Evolutionary conservation across 345 rosid genomes (phyloP), one percentile per base, ranked within the genome.

Genomic region (Eucalyptus decipiens): DNA sequence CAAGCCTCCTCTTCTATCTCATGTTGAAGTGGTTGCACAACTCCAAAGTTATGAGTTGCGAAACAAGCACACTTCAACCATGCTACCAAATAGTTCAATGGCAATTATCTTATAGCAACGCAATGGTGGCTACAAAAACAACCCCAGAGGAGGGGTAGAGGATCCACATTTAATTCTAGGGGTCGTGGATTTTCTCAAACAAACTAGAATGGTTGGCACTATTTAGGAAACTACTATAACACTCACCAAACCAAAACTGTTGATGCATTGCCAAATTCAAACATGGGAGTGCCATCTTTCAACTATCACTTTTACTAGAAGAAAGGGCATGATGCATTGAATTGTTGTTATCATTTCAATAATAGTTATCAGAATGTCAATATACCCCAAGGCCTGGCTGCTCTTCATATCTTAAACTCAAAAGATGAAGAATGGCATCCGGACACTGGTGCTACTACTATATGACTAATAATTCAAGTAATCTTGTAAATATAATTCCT

Each of bases 51-150:
- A 49, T 14, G 40, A 15, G 40, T 67, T n/a, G 32, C 76, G 10
- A 32, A n/a, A 67, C 19, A 67, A 32, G 11, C 10, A 9, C 34
- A 65, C 72, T 65, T n/a, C 37, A 65, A 65, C 34, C 18, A 13
- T 62, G 32, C 72, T 62, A 34, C 17, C 18, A 62, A 30, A 62
- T 2, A 13, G 14, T 62, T 14, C 72, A 13, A 6, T 28, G 69
- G 32, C 1, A 2, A 1, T 28, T 28, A 28, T 60, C 69, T 60
- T 1, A 0, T 2, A 28, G 34, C 1, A 4, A 62, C 9, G 5
- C 9, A 62, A 14, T 14, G 16, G 5, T 30, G 72, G 34, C 34
- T 28, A 62, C n/a, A 62, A 62, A 62, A 62, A 14, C 34, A 15
- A 62, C 9, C 69, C 28, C 3, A 13, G 4, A 28, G 17, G 16